A percentile compares a stretch with the other conserved stretches of the same genome.
Conservation (phyloP, 371 early-diverging fungal genomes). For the Smittium culicis region DNA sequence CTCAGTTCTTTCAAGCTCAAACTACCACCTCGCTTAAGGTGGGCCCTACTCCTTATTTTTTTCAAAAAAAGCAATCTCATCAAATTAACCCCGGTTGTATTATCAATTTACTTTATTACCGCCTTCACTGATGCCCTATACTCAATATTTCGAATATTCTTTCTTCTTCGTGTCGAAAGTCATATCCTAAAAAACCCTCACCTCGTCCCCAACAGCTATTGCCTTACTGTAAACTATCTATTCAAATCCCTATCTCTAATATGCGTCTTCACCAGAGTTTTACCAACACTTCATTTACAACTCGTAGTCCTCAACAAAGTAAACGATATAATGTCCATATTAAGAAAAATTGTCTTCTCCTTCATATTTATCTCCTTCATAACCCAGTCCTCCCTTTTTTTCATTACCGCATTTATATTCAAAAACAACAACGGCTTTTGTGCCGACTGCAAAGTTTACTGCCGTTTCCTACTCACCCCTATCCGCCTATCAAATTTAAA, state of each 20-base stretch:
- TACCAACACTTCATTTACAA: background rate
- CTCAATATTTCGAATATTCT: background rate
- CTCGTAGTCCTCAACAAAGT: background rate
- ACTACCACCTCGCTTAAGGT: background rate
- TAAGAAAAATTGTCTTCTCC: background rate
- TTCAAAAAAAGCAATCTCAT: background rate
- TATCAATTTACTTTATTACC: background rate
- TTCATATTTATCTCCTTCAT: background rate
- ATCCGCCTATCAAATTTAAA: background rate
- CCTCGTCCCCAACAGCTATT: background rate
- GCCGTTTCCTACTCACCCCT: background rate
- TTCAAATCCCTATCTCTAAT: background rate
- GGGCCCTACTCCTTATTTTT: background rate
- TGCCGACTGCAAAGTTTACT: background rate
- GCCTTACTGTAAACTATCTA: background rate
- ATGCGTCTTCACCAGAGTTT: background rate
- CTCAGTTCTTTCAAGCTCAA: background rate
- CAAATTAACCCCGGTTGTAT: background rate
- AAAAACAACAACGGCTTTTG: background rate
- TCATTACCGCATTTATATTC: background rate
- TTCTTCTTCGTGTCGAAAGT: background rate
- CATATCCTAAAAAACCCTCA: background rate
- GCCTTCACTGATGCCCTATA: background rate
- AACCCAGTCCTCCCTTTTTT: background rate
- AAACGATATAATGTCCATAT: background rate